Base-by-base conservation (phyloP, 306 rosid species). In the Senna siamea region DNA sequence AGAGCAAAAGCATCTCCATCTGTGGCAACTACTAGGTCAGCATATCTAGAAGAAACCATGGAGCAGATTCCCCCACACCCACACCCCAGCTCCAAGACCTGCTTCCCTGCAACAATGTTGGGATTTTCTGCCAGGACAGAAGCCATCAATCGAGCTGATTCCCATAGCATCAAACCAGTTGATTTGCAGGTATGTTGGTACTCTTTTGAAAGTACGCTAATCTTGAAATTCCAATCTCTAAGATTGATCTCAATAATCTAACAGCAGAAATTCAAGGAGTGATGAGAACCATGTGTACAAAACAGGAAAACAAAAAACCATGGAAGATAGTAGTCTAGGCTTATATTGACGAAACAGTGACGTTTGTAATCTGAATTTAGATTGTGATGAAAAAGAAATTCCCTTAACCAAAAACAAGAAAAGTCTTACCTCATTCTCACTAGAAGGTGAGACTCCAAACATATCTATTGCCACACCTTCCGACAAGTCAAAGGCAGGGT, bases 91-190 rank as follows among this genome's bases (percentile, higher is more conserved):
- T 94, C 97, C 78, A 94, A 77, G 23, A 91, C 96, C 80, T 84
- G 85, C 85, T 88, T 91, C 38, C 94, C 86, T 2, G 94, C 68
- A 74, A 89, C 87, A 22, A 93, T 87, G 12, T 67, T 40, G 50
- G 96, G 95, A 76, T 94, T 94, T 85, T 79, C 86, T 46, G 84
- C 91, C 47, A 92, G 82, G 66, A 94, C 70, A 5, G 93, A 85
- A 61, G 97, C 96, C 96, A 92, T 88, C 68, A 94, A 82, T 47
- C 88, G 92, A 72, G 97, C 96, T 0, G 97, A 91, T 85, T 94
- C 99, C 97, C 99, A 94, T 20, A 94, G 83, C 93, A 92, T 94
- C 73, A 92, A 80, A 50, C 97, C 98, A 4, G 98, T 91, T 40
- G 96, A 91, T 81, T 84, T 93, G 91, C 98, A 91, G 57, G 89